phyloP scores from a whole-genome alignment of 2,329 filamentous ascomycete genomes.

The Dryadomyces quercus-mongolicae region DNA sequence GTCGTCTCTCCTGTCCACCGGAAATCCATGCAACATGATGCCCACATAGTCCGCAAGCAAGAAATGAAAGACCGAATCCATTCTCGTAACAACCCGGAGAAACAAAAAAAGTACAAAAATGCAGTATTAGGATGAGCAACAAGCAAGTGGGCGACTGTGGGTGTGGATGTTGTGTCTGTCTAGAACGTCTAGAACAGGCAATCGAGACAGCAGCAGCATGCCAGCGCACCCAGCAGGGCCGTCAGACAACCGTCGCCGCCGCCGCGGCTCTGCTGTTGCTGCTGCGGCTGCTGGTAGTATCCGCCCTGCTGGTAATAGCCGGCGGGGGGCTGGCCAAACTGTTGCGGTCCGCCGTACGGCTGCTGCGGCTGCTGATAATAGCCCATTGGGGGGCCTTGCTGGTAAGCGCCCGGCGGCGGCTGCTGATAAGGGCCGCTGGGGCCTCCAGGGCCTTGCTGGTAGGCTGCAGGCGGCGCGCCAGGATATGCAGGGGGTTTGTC shows the following conservation, averaged over 20 bases:
- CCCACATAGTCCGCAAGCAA: not conserved
- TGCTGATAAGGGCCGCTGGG: constrained; percentile 26
- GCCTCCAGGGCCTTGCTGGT: constrained; percentile 14
- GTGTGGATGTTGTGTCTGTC: not conserved
- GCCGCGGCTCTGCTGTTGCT: constrained; percentile 16
- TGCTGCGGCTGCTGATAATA: constrained; percentile 29
- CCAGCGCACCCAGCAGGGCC: constrained; percentile 36
- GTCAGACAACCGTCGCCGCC: constrained; percentile 22
- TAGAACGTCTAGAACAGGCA: constrained; percentile 33
- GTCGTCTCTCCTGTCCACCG: too few relatives aligned
- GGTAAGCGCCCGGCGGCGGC: constrained; percentile 21
- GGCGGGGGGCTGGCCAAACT: constrained; percentile 18
- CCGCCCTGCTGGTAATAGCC: constrained; percentile 15
- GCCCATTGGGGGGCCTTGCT: constrained; percentile 28
- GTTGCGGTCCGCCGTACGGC: constrained; percentile 18
- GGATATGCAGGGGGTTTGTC: constrained; percentile 34
- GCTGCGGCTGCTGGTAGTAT: constrained; percentile 16
- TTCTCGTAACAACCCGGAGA: not conserved
- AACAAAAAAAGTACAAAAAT: not conserved
- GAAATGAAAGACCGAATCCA: not conserved
- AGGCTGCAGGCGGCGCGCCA: constrained; percentile 19
- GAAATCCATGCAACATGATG: not conserved
- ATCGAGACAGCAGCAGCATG: constrained; percentile 48
- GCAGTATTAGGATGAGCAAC: not conserved
- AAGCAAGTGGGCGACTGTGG: not conserved